Percentiles rank a stretch among this genome's conserved stretches.
Conservation (phyloP, 148 eudicot genomes). For the Suaeda aralocaspica region DNA sequence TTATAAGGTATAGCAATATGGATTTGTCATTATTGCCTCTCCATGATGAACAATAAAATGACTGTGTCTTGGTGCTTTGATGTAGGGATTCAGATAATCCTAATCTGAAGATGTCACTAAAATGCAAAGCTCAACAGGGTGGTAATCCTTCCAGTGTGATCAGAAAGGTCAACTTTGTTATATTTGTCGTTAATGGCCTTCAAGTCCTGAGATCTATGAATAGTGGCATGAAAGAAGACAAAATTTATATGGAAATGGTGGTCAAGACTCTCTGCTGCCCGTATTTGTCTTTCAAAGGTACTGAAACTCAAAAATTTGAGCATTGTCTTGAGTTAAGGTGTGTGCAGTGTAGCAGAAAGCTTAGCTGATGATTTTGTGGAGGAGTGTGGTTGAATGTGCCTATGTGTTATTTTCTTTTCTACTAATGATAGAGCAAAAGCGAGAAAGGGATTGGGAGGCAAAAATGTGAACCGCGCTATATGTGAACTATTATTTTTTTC, state of each 20-base stretch:
- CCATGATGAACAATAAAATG: not conserved
- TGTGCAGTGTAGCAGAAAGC: not conserved
- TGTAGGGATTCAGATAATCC: constrained; percentile 54
- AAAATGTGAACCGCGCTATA: not conserved
- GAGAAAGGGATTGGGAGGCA: not conserved
- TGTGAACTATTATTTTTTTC: not conserved
- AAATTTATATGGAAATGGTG: constrained; percentile 32
- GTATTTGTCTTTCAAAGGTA: constrained; percentile 77
- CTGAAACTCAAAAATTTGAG: not conserved
- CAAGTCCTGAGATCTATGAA: constrained; percentile 57
- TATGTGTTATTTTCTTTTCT: not conserved
- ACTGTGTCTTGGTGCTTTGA: constrained; percentile 8
- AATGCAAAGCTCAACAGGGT: constrained; percentile 45
- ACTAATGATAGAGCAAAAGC: not conserved
- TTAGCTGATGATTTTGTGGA: not conserved
- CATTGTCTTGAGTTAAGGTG: constrained; percentile 1
- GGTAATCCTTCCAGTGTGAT: constrained; percentile 23
- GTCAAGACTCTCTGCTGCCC: constrained; percentile 49
- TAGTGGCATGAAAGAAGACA: constrained; percentile 40
- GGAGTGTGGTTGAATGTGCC: not conserved
- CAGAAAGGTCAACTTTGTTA: constrained; percentile 69
- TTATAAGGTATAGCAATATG: constrained; percentile 42
- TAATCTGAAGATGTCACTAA: constrained; percentile 34
- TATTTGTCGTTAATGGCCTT: constrained; percentile 71
- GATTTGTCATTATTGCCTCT: constrained; percentile 3